Percentiles rank a stretch among this genome's conserved stretches.
Evolutionary conservation across 345 rosid species (phyloP).

Genomic region (Ailanthus altissimus): DNA sequence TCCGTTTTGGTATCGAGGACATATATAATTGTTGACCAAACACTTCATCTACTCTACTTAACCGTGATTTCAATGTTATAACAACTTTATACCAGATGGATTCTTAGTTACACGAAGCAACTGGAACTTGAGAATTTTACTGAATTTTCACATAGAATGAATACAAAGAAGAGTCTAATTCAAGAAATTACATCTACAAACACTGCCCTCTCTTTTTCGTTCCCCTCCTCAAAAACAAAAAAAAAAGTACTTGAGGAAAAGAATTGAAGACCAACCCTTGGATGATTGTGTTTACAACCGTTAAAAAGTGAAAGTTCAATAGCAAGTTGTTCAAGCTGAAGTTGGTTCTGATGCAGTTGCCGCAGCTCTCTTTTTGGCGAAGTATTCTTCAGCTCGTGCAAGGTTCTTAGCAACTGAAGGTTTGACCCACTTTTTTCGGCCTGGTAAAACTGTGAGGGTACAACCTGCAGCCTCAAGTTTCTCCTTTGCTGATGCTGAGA

Average conservation of each 20-base stretch:
- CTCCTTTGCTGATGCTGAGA: constrained; percentile 76
- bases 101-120: neutral
- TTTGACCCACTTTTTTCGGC: constrained; percentile 92
- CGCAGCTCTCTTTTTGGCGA: constrained; percentile 82
- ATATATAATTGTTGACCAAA: no score
- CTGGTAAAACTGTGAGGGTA: constrained; percentile 72
- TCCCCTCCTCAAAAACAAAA: neutral
- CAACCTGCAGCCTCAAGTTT: constrained; percentile 85
- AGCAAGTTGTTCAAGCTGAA: constrained; percentile 38
- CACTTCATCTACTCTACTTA: no score
- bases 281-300: constrained; percentile 4
- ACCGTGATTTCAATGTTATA: no score
- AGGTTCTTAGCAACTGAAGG: constrained; percentile 82
- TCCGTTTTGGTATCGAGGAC: no score
- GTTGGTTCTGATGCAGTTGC: constrained; percentile 44
- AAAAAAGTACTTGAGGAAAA: neutral
- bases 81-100: no score
- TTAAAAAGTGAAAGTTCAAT: neutral
- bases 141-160: neutral
- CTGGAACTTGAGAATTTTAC: neutral
- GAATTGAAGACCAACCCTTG: neutral
- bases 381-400: constrained; percentile 84
- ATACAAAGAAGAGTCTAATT: constrained; percentile 6
- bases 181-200: constrained; percentile 4
- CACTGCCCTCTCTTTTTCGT: neutral